A percentile compares a stretch with the other conserved stretches of the same genome.
Evolutionary conservation across 2,329 filamentous ascomycete genomes (phyloP).

Genomic region (Dryadomyces sulphureus): DNA sequence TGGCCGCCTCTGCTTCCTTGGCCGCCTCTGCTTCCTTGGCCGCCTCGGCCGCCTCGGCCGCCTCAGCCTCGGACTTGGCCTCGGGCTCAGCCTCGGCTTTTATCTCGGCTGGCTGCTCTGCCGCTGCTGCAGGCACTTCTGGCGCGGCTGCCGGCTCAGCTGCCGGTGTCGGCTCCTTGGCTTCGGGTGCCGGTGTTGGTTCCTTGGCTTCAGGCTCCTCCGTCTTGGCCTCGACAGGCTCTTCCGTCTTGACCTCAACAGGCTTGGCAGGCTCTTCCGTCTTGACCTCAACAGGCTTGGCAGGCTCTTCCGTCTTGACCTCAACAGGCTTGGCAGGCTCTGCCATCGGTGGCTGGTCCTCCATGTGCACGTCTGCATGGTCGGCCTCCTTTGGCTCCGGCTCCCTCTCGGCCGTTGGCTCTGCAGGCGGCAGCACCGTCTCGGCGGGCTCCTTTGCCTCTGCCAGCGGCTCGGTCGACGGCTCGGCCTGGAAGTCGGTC

Average conservation of each 20-base stretch:
- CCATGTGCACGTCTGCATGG: slow-evolving; percentile 1
- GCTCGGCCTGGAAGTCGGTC: background rate
- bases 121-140: background rate
- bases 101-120: background rate
- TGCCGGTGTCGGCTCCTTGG: background rate
- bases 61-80: background rate
- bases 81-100: background rate
- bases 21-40: background rate
- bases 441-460: background rate
- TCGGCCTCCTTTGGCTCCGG: background rate
- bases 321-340: background rate
- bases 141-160: background rate
- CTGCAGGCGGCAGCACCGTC: too few species aligned
- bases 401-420: too few species aligned
- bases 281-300: background rate
- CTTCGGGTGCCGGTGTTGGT: background rate
- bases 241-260: too few species aligned
- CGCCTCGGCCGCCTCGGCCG: background rate
- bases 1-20: background rate
- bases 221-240: too few species aligned
- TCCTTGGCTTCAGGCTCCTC: too few species aligned
- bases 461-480: background rate
- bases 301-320: background rate
- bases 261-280: background rate
- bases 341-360: background rate